Evolutionary conservation across 768 basidiomycete genomes (phyloP).

Genomic region (Suillus spraguei): DNA sequence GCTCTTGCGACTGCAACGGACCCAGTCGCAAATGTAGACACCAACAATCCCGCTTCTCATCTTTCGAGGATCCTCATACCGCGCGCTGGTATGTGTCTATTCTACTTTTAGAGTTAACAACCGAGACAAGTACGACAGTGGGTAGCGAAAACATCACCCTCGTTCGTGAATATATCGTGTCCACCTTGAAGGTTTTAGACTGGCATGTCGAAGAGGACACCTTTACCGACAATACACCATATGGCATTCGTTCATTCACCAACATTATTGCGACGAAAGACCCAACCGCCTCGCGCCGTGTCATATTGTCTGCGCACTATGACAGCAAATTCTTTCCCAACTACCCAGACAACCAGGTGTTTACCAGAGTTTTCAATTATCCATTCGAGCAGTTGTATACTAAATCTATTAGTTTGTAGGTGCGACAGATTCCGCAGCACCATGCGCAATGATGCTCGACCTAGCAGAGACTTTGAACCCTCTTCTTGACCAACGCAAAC

Average conservation of each 20-base stretch:
- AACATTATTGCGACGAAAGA: constrained; percentile 97
- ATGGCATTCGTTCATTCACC: constrained; percentile 76
- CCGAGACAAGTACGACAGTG: constrained; percentile 38
- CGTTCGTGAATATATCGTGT: constrained; percentile 81
- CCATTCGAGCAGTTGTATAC: not conserved
- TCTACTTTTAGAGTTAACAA: constrained; percentile 4
- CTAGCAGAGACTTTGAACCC: constrained; percentile 83
- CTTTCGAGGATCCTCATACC: constrained; percentile 87
- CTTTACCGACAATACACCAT: constrained; percentile 80
- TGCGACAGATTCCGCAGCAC: constrained; percentile 95
- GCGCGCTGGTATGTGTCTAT: constrained; percentile 59
- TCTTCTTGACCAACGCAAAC: constrained; percentile 61
- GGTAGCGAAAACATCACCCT: constrained; percentile 78
- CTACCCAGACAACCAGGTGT: constrained; percentile 75
- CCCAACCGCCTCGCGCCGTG: constrained; percentile 74
- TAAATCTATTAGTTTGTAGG: constrained; percentile 76
- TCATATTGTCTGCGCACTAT: constrained; percentile 91
- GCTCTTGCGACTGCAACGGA: constrained; percentile 58
- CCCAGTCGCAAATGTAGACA: constrained; percentile 69
- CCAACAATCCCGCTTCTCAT: constrained; percentile 65
- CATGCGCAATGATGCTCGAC: constrained; percentile 94
- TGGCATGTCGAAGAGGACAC: constrained; percentile 90
- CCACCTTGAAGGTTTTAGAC: constrained; percentile 65
- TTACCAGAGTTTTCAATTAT: constrained; percentile 18
- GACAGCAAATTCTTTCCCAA: constrained; percentile 87